Base-by-base conservation (phyloP, 169 alveolate genomes). In the Cryptosporidium muris region DNA sequence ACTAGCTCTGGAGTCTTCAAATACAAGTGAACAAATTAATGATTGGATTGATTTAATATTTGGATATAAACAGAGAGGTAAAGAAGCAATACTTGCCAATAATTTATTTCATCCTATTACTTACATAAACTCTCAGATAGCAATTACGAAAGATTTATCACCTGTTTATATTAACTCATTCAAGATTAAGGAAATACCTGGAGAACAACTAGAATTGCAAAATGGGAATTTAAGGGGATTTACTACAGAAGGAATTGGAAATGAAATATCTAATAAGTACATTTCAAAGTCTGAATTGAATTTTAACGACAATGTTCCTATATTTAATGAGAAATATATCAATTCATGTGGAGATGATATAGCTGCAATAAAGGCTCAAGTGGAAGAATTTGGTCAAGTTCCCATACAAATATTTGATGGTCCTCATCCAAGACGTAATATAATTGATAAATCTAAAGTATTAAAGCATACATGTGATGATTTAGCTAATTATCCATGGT, bases 31-130 rank as follows among this genome's bases (percentile, higher is more conserved):
- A 34, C 85, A 93, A 63, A 56, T 98, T 43, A 94, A 96, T 90
- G 93, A 93, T 63, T 98, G 99, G 99, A 95, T 97, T 42, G 99
- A 98, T 82, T 91, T 96, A 48, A 95, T 97, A 16, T 97, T 96
- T 92, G 99, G 99, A 9, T 97, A 68, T 81, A 95, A 95, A 74
- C 96, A 96, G 88, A 90, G 92, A 65, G 98, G 96, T 9, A 88
- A 90, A 42, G 96, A 94, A 64, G 97, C 97, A 11, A 25, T 12
- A 1, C 47, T 5, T 11, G 66, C 80, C 45, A 81, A 92, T 90
- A 95, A 95, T 82, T 80, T 93, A 36, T 95, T 92, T 81, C 97
- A 95, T 64, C 97, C 97, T 2, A 82, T 95, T 11, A 95, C 98
- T 25, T 95, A 95, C 80, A 90, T 93, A 82, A 89, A 90, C 63